Base-by-base conservation (phyloP, 164 flowering plant species). In the Berberis vulgaris region DNA sequence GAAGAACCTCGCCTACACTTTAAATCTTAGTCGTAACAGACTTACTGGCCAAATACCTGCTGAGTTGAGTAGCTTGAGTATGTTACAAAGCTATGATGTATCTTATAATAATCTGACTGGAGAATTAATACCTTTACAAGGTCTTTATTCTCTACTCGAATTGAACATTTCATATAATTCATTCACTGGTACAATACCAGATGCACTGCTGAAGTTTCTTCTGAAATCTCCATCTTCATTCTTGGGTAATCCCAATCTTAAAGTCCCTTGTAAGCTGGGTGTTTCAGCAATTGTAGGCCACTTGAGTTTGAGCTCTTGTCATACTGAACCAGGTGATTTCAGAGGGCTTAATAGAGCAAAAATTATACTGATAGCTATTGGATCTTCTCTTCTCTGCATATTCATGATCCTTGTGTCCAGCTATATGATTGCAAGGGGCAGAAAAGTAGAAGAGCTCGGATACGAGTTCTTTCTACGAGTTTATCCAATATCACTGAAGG, bases 91-190 rank as follows among this genome's bases (percentile, higher is more conserved):
- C 41, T 62, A 87, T 45, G 92, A 87, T 77, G 13, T 90, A 56
- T 84, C 95, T 59, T 49, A 57, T 57, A 90, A 87, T 73, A 83
- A 81, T 72, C 72, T 90, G 57, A 79, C 89, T 1, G 94, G 95
- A 45, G 67, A 55, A 65, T 64, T 89, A 66, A 63, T 65, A 26
- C 71, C 76, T 41, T 63, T 86, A 40, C 74, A 55, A 47, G 50
- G 49, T 1, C 67, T 82, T 13, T 54, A 42, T 26, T 72, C 88
- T 0, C 69, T 84, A 54, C 3, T 71, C 7, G 57, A 59, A 57
- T 43, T 87, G 65, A 78, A 87, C 67, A 66, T 90, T 67, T 87
- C 97, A 1, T 63, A 81, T 67, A 87, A 90, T 72, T 67, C 6
- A 54, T 87, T 90, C 73, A 68, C 69, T 0, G 92, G 94, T 57